phyloP scores from a whole-genome alignment of 352 stramenopile genomes.

The Globisporangium recalcitrans region DNA sequence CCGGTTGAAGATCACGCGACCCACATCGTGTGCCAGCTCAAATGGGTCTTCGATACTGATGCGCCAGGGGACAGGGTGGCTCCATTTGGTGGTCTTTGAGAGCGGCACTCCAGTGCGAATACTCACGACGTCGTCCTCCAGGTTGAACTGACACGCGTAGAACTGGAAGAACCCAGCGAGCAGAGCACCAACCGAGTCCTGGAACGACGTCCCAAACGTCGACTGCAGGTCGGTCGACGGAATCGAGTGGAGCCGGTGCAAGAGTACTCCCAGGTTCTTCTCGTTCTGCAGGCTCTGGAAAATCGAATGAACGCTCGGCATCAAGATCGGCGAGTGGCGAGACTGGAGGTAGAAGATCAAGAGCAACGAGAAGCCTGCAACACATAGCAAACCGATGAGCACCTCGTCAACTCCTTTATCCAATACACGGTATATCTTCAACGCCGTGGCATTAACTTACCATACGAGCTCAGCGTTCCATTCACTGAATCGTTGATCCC shows the following conservation, averaged over 20 bases:
- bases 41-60: slow-evolving; percentile 87
- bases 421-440: background rate
- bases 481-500: slow-evolving; percentile 96
- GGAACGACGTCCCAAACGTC: slow-evolving; percentile 57
- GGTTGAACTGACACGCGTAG: slow-evolving; percentile 94
- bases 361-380: slow-evolving; percentile 90
- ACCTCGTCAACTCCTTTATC: background rate
- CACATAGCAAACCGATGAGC: background rate
- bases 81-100: slow-evolving; percentile 71
- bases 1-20: slow-evolving; percentile 68
- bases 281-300: slow-evolving; percentile 81
- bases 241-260: slow-evolving; percentile 69
- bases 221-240: slow-evolving; percentile 35
- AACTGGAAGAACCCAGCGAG: slow-evolving; percentile 97
- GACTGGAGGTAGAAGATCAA: slow-evolving; percentile 96
- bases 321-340: slow-evolving; percentile 38
- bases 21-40: slow-evolving; percentile 75
- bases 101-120: slow-evolving; percentile 71
- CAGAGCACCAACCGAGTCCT: slow-evolving; percentile 87
- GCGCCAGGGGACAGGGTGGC: slow-evolving; percentile 56
- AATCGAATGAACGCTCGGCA: slow-evolving; percentile 38
- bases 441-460: slow-evolving; percentile 19
- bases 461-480: slow-evolving; percentile 97
- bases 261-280: slow-evolving; percentile 84
- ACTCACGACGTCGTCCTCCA: slow-evolving; percentile 91